phyloP scores from a whole-genome alignment of 2,329 filamentous ascomycete species.

The Huntiella abstrusa region DNA sequence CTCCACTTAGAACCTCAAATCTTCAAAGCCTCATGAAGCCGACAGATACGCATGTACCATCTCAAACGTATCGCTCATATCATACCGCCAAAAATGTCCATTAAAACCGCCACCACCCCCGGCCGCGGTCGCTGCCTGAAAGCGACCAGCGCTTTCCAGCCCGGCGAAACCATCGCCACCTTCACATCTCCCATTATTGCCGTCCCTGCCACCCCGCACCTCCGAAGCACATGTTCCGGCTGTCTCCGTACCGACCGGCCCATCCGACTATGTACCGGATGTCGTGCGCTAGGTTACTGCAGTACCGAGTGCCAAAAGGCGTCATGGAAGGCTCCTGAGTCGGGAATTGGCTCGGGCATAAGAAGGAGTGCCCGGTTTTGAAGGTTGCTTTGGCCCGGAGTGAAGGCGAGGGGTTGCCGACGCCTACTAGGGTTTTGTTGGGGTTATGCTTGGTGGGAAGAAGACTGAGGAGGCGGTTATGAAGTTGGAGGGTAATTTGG shows the following conservation, averaged over 20 bases:
- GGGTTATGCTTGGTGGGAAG: conserved; percentile 25
- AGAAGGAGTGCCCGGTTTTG: conserved; percentile 32
- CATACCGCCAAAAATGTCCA: conserved; percentile 4
- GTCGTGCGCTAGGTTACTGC: conserved; percentile 37
- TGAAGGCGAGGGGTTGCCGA: conserved; percentile 25
- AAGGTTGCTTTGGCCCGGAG: conserved; percentile 21
- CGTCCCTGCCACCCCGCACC: conserved; percentile 26
- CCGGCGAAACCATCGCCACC: conserved; percentile 27
- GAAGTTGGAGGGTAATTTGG: conserved; percentile 28
- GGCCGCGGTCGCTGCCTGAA: conserved; percentile 25
- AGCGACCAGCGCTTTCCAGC: conserved; percentile 23
- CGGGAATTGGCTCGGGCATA: conserved; percentile 20
- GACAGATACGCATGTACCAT: neutral
- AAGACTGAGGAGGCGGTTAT: conserved; percentile 19
- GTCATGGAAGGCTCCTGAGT: conserved; percentile 25
- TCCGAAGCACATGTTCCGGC: conserved; percentile 27
- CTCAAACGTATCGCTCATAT: neutral
- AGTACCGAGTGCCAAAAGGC: conserved; percentile 31
- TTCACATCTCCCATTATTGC: conserved; percentile 28
- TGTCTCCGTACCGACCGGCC: conserved; percentile 22
- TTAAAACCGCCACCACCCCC: neutral
- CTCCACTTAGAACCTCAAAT: neutral
- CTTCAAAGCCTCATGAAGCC: neutral
- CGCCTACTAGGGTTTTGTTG: conserved; percentile 33
- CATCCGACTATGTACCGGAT: conserved; percentile 29